A percentile compares a stretch with the other conserved stretches of the same genome.
Evolutionary conservation across 1,284 basidiomycete genomes (phyloP).

Genomic region (Ustilago curta): DNA sequence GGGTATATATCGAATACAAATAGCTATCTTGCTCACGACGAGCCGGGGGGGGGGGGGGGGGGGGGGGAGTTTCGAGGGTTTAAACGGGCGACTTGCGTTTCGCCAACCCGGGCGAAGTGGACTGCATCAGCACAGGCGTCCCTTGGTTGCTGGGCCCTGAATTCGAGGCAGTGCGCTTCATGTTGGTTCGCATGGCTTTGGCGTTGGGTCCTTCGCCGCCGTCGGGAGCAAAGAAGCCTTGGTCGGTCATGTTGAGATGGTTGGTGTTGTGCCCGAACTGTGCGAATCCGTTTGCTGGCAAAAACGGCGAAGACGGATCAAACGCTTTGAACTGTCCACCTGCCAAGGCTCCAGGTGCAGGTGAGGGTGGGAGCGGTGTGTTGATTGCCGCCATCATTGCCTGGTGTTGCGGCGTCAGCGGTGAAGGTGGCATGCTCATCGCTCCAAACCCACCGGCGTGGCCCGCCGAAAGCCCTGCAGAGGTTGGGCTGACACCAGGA

Average conservation of each 20-base stretch:
- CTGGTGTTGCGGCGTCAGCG: constrained; percentile 48
- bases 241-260: constrained; percentile 26
- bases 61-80: too few species aligned
- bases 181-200: constrained; percentile 57
- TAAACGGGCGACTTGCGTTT: constrained; percentile 47
- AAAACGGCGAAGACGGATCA: constrained; percentile 26
- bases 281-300: constrained; percentile 32
- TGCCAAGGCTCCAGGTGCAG: constrained; percentile 38
- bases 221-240: constrained; percentile 34
- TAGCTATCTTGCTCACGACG: too few species aligned
- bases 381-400: constrained; percentile 61
- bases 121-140: constrained; percentile 39
- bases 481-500: constrained; percentile 33
- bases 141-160: constrained; percentile 48
- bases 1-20: constrained; percentile 22
- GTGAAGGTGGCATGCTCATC: constrained; percentile 52
- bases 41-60: too few species aligned
- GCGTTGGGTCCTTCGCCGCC: constrained; percentile 48
- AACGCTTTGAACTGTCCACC: constrained; percentile 42
- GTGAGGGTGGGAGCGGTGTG: constrained; percentile 60
- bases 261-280: constrained; percentile 13
- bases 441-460: constrained; percentile 47
- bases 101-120: constrained; percentile 35
- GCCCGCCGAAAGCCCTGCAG: constrained; percentile 37
- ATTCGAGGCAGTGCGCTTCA: constrained; percentile 57